phyloP scores from a whole-genome alignment of 371 early-diverging fungal genomes.

The Rhizomucor miehei region DNA sequence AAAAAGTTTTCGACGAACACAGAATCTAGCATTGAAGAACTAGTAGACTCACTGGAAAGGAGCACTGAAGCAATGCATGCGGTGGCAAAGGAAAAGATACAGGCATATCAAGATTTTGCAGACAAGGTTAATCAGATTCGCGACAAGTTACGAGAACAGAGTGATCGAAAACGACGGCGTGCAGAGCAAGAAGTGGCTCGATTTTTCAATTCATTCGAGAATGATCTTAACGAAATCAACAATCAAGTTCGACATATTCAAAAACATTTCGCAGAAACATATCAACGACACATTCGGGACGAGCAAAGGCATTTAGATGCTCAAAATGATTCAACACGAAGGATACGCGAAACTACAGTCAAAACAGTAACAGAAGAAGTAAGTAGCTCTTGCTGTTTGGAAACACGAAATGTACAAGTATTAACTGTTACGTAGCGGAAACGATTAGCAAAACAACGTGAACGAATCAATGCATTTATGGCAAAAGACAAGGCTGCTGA shows the following conservation, averaged over 20 bases:
- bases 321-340: conserved; percentile 1
- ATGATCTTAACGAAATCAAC: conserved; percentile 1
- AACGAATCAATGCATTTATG: no score
- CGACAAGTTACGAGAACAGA: conserved; percentile 8
- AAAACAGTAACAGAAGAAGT: conserved; percentile 6
- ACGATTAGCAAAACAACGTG: conserved; percentile 4
- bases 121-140: conserved; percentile 10
- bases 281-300: conserved; percentile 9
- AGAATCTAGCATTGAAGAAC: conserved; percentile 5
- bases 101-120: conserved; percentile 7
- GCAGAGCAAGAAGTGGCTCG: conserved; percentile 7
- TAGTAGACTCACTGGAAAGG: conserved; percentile 10
- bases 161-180: conserved; percentile 3
- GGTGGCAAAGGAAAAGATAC: conserved; percentile 6
- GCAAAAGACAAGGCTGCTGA: no score
- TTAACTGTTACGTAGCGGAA: background rate
- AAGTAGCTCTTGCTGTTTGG: background rate
- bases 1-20: conserved; percentile 4
- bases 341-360: conserved; percentile 3
- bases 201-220: conserved; percentile 11
- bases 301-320: conserved; percentile 9
- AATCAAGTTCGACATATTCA: conserved; percentile 9
- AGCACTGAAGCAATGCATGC: conserved; percentile 12
- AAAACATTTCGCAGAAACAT: conserved; percentile 10
- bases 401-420: no score